phyloP scores from a whole-genome alignment of 2,329 filamentous ascomycete species.

The Didymella exigua region DNA sequence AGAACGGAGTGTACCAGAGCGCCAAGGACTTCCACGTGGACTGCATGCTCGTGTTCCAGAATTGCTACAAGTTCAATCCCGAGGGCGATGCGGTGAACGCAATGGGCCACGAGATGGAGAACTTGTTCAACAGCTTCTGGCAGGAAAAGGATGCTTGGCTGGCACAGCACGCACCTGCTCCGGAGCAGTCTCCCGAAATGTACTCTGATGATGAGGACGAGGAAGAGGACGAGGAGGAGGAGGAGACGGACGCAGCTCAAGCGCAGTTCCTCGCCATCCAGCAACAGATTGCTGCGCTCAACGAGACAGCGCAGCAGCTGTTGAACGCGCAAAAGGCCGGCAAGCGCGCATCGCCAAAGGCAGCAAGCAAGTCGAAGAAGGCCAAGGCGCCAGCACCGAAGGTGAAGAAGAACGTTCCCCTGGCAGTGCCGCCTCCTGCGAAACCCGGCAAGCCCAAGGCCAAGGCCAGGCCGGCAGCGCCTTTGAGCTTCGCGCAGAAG shows the following conservation, averaged over 20 bases:
- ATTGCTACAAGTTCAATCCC: constrained; percentile 94
- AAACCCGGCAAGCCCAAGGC: constrained; percentile 53
- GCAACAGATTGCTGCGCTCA: constrained; percentile 73
- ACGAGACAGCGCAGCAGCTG: constrained; percentile 64
- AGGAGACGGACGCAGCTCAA: constrained; percentile 53
- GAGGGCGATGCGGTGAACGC: constrained; percentile 73
- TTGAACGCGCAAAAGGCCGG: constrained; percentile 40
- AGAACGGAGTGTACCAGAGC: constrained; percentile 76
- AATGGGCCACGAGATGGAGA: constrained; percentile 74
- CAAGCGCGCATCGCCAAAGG: constrained; percentile 64
- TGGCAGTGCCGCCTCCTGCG: constrained; percentile 37
- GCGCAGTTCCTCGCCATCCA: constrained; percentile 58
- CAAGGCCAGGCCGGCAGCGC: constrained; percentile 62
- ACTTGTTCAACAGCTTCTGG: constrained; percentile 77
- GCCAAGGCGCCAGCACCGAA: constrained; percentile 32
- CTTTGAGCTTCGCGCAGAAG: constrained; percentile 81
- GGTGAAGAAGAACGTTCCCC: constrained; percentile 38
- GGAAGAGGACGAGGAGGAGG: constrained; percentile 71
- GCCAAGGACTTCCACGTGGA: constrained; percentile 87
- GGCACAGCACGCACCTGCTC: constrained; percentile 71
- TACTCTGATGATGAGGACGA: constrained; percentile 64
- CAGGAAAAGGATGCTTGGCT: constrained; percentile 81
- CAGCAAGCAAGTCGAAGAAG: constrained; percentile 54
- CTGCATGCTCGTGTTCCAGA: constrained; percentile 80
- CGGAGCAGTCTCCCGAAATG: constrained; percentile 66